Percentiles rank a stretch among this genome's conserved stretches.
Evolutionary conservation across 1,284 basidiomycete genomes (phyloP).

Genomic region (Marasmius sp.): DNA sequence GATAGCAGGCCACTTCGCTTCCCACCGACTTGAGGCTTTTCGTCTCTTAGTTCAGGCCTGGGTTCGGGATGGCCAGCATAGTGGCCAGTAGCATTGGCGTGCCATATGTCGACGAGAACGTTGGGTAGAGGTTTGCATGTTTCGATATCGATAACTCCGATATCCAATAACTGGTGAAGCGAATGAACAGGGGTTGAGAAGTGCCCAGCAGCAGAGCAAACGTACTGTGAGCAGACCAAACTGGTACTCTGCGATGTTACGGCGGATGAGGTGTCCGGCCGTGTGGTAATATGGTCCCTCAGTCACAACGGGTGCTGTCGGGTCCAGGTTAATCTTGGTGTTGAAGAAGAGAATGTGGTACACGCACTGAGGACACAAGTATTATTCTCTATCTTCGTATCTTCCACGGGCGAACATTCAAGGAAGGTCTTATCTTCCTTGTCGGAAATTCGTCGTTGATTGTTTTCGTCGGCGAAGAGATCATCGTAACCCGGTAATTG

Average conservation of each 20-base stretch:
- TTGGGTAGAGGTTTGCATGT: constrained; percentile 70
- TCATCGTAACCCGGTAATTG: constrained; percentile 42
- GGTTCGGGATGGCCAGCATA: constrained; percentile 53
- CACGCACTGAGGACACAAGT: constrained; percentile 40
- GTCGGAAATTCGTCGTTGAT: constrained; percentile 18
- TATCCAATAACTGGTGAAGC: constrained; percentile 48
- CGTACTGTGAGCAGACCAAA: constrained; percentile 44
- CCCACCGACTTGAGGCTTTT: constrained; percentile 45
- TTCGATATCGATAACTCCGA: constrained; percentile 73
- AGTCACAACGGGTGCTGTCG: constrained; percentile 44
- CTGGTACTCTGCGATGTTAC: constrained; percentile 50
- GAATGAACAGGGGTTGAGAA: background rate
- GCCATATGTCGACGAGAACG: constrained; percentile 75
- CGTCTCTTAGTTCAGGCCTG: constrained; percentile 35
- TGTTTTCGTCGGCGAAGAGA: constrained; percentile 39
- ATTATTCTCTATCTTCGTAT: constrained; percentile 47
- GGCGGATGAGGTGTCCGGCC: constrained; percentile 44
- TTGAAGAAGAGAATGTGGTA: background rate
- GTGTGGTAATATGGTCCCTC: constrained; percentile 52
- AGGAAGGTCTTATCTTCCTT: constrained; percentile 29
- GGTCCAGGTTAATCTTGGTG: background rate
- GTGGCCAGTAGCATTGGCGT: constrained; percentile 52
- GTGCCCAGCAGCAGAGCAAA: constrained; percentile 1
- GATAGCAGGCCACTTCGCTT: constrained; percentile 39
- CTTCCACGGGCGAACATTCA: constrained; percentile 41